A percentile compares a stretch with the other conserved stretches of the same genome.
Evolutionary conservation across 306 rosid genomes (phyloP).

Genomic region (Trifolium pratense): DNA sequence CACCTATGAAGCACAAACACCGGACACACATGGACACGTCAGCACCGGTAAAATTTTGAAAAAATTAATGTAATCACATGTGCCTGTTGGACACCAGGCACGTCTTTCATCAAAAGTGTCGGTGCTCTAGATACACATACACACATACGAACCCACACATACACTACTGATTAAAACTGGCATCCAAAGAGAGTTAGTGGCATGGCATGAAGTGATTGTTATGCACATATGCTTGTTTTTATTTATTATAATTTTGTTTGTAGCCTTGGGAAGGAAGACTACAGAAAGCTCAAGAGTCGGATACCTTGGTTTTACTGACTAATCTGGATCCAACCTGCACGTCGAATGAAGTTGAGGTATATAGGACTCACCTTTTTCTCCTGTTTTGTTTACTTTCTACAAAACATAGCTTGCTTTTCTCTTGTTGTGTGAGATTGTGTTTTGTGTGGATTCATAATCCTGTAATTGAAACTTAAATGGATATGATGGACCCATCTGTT

Average conservation of each 20-base stretch:
- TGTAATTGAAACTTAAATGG: not conserved
- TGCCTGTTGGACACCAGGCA: no score
- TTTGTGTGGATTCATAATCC: not conserved
- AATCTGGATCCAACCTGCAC: slow-evolving; percentile 68
- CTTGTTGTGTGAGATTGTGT: not conserved
- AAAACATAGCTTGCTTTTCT: not conserved
- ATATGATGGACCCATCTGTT: not conserved
- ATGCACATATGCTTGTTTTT: not conserved
- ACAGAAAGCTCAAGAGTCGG: slow-evolving; percentile 50
- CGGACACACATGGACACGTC: no score
- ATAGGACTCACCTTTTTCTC: not conserved
- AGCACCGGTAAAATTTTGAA: no score
- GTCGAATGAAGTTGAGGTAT: slow-evolving; percentile 65
- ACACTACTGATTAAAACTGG: not conserved
- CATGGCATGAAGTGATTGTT: slow-evolving; percentile 3
- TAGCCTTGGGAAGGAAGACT: slow-evolving; percentile 65
- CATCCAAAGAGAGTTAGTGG: not conserved
- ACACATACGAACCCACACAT: not conserved
- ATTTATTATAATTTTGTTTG: slow-evolving; percentile 17
- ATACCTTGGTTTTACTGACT: slow-evolving; percentile 55
- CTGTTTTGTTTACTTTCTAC: not conserved
- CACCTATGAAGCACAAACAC: no score
- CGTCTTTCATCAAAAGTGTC: no score
- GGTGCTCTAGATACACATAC: no score
- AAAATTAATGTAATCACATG: no score